Evolutionary conservation across 257 asterid genomes (phyloP).

Genomic region (Scutellaria baicalensis): DNA sequence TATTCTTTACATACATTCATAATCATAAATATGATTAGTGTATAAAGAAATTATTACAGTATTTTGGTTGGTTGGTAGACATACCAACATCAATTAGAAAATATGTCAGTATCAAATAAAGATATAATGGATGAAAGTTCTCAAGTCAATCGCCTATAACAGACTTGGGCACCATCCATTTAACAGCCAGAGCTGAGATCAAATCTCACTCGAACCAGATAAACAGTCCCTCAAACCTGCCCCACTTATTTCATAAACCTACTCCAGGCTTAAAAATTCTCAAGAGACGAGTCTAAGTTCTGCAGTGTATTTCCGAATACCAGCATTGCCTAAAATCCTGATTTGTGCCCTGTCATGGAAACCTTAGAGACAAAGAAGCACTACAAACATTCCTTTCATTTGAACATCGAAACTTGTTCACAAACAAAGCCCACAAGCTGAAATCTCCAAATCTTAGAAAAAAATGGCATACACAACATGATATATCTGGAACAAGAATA

Average conservation of each 20-base stretch:
- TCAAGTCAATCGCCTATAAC: not conserved
- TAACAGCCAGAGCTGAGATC: not conserved
- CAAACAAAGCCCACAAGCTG: conserved; percentile 3
- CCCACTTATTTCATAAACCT: not conserved
- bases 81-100: not conserved
- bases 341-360: not conserved
- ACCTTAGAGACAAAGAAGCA: not conserved
- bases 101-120: not conserved
- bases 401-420: not conserved
- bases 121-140: not conserved
- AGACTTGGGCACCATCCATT: no score
- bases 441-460: conserved; percentile 4
- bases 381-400: not conserved
- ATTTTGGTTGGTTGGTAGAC: not conserved
- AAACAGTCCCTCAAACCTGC: not conserved
- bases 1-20: not conserved
- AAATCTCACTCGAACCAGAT: not conserved
- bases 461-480: not conserved
- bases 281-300: not conserved
- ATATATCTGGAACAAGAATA: not conserved
- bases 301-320: not conserved
- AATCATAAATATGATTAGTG: not conserved
- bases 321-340: conserved; percentile 10
- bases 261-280: not conserved
- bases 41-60: not conserved